Evolutionary conservation across 371 early-diverging fungal genomes (phyloP), one percentile per base, ranked within the genome.

Genomic region (Dichotomocladium elegans): DNA sequence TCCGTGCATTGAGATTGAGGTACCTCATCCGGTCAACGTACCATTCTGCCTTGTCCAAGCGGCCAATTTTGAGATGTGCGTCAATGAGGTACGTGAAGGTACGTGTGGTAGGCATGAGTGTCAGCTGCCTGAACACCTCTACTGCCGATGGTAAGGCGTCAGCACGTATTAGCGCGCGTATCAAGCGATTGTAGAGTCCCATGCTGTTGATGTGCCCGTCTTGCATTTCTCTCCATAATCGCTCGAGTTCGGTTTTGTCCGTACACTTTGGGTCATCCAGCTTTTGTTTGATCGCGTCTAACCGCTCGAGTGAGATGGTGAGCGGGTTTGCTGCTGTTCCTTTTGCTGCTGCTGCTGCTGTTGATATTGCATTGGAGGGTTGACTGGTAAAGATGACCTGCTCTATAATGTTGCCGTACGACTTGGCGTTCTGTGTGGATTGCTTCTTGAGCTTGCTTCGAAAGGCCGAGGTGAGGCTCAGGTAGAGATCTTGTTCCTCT

Each of bases 331-430:
- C 9, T 11, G 30, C 30, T 52, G 6, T 11, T 5, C n/a, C n/a
- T n/a, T n/a, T n/a, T n/a, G n/a, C n/a, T n/a, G n/a, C n/a, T n/a
- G n/a, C n/a, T n/a, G n/a, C n/a, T n/a, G 40, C 37, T 12, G 31
- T 8, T 12, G 53, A 26, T 5, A 47, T 9, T 0, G 47, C 12
- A 41, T 31, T 47, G 17, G 47, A 22, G 9, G 53, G 30, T 4
- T 33, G 31, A 15, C 53, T 55, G 42, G 26, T 55, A 53, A 63
- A 47, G 27, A 75, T 55, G 21, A 70, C 68, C 31, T 69, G 63
- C 12, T 75, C 76, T 21, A 75, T 75, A n/a, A 75, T 72, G 30
- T 60, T 57, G 21, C 63, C 60, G 35, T 75, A 75, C 7, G 58
- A 61, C 35, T 69, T 53, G 4, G 60, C 35, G 28, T 59, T 70